phyloP scores from a whole-genome alignment of 257 asterid species.

The Nicotiana knightiana region DNA sequence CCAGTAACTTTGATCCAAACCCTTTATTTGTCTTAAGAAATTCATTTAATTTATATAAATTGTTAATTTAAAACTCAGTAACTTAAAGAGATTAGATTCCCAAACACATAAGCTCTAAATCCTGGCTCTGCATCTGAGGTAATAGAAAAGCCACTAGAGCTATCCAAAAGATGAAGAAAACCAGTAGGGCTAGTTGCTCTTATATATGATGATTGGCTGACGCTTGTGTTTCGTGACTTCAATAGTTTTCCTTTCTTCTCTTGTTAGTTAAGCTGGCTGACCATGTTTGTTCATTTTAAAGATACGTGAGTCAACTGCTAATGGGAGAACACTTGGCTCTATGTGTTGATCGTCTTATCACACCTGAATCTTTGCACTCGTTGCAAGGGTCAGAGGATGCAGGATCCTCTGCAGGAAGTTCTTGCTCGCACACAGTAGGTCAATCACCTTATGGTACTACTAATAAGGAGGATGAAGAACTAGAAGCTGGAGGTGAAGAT shows the following conservation, averaged over 20 bases:
- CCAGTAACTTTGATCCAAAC: too few relatives aligned
- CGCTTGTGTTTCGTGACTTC: not conserved
- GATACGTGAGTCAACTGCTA: not conserved
- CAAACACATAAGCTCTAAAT: too few relatives aligned
- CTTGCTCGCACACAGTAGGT: constrained; percentile 16
- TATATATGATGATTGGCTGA: not conserved
- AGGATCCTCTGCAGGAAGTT: constrained; percentile 17
- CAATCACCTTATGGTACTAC: constrained; percentile 19
- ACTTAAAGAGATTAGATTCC: too few relatives aligned
- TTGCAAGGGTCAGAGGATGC: constrained; percentile 18
- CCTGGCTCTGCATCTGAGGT: too few relatives aligned
- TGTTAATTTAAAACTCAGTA: too few relatives aligned
- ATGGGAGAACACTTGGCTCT: constrained; percentile 40
- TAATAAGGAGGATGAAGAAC: constrained; percentile 19
- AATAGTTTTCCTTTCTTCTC: not conserved
- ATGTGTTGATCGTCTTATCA: constrained; percentile 27
- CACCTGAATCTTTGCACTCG: constrained; percentile 24
- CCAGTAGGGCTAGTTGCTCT: not conserved
- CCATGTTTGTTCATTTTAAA: constrained; percentile 1
- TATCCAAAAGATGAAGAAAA: not conserved
- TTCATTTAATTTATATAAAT: too few relatives aligned
- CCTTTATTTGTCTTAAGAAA: too few relatives aligned
- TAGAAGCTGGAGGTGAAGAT: constrained; percentile 30
- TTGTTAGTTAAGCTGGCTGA: not conserved
- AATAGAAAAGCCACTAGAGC: not conserved